A percentile compares a stretch with the other conserved stretches of the same genome.
Evolutionary conservation across 2,329 filamentous ascomycete genomes (phyloP).

Genomic region (Colletotrichum musae): DNA sequence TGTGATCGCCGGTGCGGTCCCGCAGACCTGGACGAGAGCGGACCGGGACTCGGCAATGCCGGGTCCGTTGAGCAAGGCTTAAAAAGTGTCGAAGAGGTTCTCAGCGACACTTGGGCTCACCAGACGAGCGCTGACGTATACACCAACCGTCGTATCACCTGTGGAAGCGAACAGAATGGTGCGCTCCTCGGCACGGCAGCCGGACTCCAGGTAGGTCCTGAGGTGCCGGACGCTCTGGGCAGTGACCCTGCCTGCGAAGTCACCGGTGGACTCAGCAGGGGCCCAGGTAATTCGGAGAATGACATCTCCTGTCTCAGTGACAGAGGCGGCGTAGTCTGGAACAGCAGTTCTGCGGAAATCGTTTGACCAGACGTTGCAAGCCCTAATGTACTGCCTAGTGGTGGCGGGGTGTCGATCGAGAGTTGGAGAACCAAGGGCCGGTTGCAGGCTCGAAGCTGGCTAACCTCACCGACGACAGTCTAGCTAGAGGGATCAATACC

Average conservation of each 20-base stretch:
- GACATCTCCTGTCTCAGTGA: slow-evolving; percentile 8
- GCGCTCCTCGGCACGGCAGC: slow-evolving; percentile 10
- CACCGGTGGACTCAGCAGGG: slow-evolving; percentile 24
- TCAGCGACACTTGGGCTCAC: slow-evolving; percentile 28
- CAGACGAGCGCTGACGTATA: slow-evolving; percentile 45
- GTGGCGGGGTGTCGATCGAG: slow-evolving; percentile 6
- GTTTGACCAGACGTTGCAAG: slow-evolving; percentile 27
- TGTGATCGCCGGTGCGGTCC: slow-evolving; percentile 46
- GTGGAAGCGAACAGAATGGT: slow-evolving; percentile 34
- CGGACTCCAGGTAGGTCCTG: slow-evolving; percentile 15
- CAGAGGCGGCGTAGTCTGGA: not conserved
- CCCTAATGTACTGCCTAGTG: slow-evolving; percentile 19
- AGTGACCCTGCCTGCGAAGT: slow-evolving; percentile 20
- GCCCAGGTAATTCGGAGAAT: slow-evolving; percentile 19
- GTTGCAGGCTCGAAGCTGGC: slow-evolving; percentile 24
- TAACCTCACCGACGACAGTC: slow-evolving; percentile 29
- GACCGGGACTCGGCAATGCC: slow-evolving; percentile 33
- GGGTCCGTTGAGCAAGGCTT: not conserved
- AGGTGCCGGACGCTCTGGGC: slow-evolving; percentile 30
- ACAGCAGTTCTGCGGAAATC: slow-evolving; percentile 14
- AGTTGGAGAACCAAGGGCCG: slow-evolving; percentile 13
- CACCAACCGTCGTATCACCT: slow-evolving; percentile 36
- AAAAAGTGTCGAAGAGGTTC: slow-evolving; percentile 24
- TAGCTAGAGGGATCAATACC: slow-evolving; percentile 25
- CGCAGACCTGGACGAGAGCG: slow-evolving; percentile 49